Percentiles rank a stretch among this genome's conserved stretches.
These are phyloP conservation scores for Crithidia fasciculata DNA, from an alignment of 208 protist species.

Conservation along the genomic window DNA sequence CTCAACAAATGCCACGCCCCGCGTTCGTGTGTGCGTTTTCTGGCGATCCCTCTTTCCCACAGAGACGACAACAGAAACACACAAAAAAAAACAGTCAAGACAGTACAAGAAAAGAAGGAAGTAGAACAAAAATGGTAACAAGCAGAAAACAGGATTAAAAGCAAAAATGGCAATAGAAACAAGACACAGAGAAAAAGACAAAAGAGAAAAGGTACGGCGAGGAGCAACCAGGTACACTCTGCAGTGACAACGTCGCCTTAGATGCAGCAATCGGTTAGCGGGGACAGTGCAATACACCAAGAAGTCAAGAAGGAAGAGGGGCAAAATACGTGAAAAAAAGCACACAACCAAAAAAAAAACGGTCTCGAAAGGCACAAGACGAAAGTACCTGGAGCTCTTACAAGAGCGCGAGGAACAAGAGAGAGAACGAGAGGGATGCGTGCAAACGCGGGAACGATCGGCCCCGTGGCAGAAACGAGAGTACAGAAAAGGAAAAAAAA, in stretches of 20 bases:
- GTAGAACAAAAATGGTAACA: not conserved
- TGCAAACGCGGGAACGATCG: too few species aligned
- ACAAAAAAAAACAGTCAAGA: constrained; percentile 1
- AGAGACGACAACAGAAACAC: constrained; percentile 1
- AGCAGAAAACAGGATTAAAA: not conserved
- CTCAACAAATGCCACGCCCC: too few species aligned
- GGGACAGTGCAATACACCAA: too few species aligned
- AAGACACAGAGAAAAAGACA: not conserved
- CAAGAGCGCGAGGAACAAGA: not conserved
- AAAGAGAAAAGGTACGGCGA: not conserved
- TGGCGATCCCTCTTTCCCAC: too few species aligned
- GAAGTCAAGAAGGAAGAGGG: too few species aligned
- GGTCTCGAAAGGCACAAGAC: not conserved
- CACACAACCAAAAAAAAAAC: not conserved
- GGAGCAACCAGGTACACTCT: not conserved
- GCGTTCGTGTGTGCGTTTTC: too few species aligned
- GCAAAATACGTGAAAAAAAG: not conserved
- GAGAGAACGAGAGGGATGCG: not conserved
- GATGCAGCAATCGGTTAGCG: too few species aligned
- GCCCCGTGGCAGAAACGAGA: not conserved
- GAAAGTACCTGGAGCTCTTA: not conserved
- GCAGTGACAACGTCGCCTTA: not conserved
- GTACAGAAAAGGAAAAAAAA: constrained; percentile 3
- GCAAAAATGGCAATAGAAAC: too few species aligned
- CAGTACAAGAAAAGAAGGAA: not conserved